A percentile compares a stretch with the other conserved stretches of the same genome.
Conservation (phyloP, 2,329 filamentous ascomycete genomes). For the Juglanconis juglandina region DNA sequence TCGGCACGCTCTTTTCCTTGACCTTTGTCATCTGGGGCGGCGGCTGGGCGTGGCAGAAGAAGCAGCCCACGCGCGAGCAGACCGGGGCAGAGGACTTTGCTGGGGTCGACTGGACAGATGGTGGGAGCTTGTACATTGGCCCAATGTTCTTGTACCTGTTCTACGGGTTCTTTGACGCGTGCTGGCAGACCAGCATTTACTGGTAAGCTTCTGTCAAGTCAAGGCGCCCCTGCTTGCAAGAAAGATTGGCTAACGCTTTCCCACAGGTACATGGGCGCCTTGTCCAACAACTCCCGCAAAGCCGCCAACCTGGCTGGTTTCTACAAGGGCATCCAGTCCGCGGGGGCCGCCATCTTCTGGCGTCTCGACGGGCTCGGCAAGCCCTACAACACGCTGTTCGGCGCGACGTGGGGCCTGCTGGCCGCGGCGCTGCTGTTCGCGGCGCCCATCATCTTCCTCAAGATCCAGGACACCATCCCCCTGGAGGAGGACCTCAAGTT, state of each 20-base stretch:
- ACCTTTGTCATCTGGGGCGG: constrained; percentile 81
- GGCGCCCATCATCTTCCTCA: constrained; percentile 72
- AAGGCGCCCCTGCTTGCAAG: neutral
- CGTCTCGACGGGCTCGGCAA: constrained; percentile 61
- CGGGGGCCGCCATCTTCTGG: constrained; percentile 74
- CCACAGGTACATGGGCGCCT: constrained; percentile 84
- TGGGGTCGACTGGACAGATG: constrained; percentile 61
- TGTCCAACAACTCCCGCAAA: constrained; percentile 89
- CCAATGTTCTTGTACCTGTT: constrained; percentile 89
- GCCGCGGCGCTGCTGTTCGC: constrained; percentile 72
- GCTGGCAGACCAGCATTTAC: constrained; percentile 88
- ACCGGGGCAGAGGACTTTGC: constrained; percentile 25
- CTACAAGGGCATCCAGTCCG: constrained; percentile 68
- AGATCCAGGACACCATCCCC: constrained; percentile 76
- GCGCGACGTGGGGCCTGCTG: constrained; percentile 69
- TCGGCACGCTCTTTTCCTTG: constrained; percentile 59
- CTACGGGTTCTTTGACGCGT: constrained; percentile 84
- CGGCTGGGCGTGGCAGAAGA: constrained; percentile 72
- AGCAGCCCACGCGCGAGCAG: constrained; percentile 50
- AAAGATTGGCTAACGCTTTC: neutral
- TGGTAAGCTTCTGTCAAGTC: constrained; percentile 65
- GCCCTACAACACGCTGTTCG: constrained; percentile 71
- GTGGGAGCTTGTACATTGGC: constrained; percentile 59
- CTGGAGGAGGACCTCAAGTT: constrained; percentile 81
- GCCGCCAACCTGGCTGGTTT: constrained; percentile 78